Evolutionary conservation across 2,329 filamentous ascomycete genomes (phyloP).

Genomic region (Grosmannia huntii): DNA sequence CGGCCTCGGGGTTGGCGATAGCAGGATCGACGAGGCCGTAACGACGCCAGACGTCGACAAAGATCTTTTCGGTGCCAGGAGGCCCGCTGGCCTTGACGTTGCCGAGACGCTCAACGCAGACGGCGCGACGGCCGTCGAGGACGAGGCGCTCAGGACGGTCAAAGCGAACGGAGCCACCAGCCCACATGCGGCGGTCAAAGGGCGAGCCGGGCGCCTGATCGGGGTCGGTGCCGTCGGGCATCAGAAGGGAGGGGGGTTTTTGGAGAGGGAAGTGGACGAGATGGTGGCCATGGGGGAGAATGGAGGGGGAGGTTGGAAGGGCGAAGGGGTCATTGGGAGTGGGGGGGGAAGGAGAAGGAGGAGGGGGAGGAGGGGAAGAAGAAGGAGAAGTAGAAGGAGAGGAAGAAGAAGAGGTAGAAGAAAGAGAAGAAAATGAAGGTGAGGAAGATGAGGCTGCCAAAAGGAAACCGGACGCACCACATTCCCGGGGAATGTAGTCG

Average conservation of each 20-base stretch:
- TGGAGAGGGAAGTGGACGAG: slow-evolving; percentile 77
- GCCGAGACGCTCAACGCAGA: slow-evolving; percentile 30
- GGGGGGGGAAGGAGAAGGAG: background rate
- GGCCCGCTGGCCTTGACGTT: slow-evolving; percentile 10
- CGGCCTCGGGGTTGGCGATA: background rate
- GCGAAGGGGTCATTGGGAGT: background rate
- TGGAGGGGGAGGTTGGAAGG: background rate
- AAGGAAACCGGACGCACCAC: slow-evolving; percentile 15
- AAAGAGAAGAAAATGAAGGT: background rate
- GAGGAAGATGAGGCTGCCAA: background rate
- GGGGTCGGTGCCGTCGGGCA: slow-evolving; percentile 74
- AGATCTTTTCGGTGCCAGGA: slow-evolving; percentile 29
- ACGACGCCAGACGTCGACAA: slow-evolving; percentile 35
- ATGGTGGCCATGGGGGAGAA: slow-evolving; percentile 58
- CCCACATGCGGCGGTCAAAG: slow-evolving; percentile 77
- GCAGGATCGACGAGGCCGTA: slow-evolving; percentile 3
- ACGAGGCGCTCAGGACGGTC: slow-evolving; percentile 13
- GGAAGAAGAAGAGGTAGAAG: background rate
- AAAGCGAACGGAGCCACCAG: slow-evolving; percentile 53
- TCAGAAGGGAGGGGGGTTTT: slow-evolving; percentile 46
- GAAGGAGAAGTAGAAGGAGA: background rate
- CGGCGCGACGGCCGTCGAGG: slow-evolving; percentile 25
- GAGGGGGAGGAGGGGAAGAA: background rate
- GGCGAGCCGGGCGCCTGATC: slow-evolving; percentile 61
- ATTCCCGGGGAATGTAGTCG: slow-evolving; percentile 18